Percentiles rank a stretch among this genome's conserved stretches.
Conservation (phyloP, 352 stramenopile genomes). For the Phytophthora pisi region DNA sequence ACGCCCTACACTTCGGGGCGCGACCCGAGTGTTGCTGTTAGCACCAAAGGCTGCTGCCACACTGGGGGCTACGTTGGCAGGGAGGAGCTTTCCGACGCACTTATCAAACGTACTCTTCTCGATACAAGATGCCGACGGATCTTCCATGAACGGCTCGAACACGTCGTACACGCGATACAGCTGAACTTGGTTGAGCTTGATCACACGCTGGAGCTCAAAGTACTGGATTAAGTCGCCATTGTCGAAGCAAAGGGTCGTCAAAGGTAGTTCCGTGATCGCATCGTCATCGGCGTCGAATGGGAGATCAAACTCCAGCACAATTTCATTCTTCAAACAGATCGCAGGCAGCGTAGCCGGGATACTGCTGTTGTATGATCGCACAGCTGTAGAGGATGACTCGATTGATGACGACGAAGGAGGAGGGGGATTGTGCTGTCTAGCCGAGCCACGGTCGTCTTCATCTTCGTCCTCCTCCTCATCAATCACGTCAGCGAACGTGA, state of each 20-base stretch:
- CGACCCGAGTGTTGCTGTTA: conserved; percentile 59
- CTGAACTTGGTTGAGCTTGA: conserved; percentile 74
- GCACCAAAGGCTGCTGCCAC: conserved; percentile 71
- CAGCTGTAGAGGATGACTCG: conserved; percentile 62
- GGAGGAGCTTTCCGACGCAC: conserved; percentile 71
- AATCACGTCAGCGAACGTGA: conserved; percentile 70
- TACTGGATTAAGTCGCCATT: conserved; percentile 88
- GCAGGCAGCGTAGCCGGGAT: conserved; percentile 67
- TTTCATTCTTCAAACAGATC: conserved; percentile 82
- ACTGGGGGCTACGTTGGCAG: conserved; percentile 50
- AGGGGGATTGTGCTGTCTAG: conserved; percentile 10
- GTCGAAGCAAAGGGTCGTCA: conserved; percentile 77
- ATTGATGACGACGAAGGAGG: conserved; percentile 46
- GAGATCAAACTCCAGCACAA: conserved; percentile 85
- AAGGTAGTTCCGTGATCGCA: conserved; percentile 61
- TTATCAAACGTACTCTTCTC: conserved; percentile 84
- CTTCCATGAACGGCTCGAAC: conserved; percentile 78
- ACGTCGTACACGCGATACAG: conserved; percentile 71
- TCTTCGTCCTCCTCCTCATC: conserved; percentile 76
- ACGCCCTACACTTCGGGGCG: conserved; percentile 63
- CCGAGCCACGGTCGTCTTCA: conserved; percentile 27
- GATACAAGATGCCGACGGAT: conserved; percentile 55
- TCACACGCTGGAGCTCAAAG: conserved; percentile 75
- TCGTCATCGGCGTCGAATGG: conserved; percentile 71
- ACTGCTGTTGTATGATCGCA: conserved; percentile 54